Percentiles rank a stretch among this genome's conserved stretches.
phyloP scores from a whole-genome alignment of 371 early-diverging fungal species.

The Lichtheimia corymbifera region DNA sequence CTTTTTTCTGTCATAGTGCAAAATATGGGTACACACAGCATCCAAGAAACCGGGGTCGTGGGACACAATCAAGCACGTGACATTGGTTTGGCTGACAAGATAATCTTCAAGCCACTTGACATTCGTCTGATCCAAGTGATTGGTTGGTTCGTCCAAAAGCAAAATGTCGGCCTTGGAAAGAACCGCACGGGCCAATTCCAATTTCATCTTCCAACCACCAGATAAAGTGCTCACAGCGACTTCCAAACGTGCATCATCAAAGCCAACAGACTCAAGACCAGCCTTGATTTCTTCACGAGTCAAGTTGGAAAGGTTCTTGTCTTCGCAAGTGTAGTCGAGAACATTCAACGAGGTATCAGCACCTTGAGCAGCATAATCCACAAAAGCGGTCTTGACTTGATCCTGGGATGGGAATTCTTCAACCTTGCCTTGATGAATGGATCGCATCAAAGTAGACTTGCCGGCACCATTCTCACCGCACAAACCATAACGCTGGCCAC shows the following conservation, averaged over 20 bases:
- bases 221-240: conserved; percentile 68
- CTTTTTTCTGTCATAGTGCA: conserved; percentile 78
- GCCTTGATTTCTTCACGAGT: conserved; percentile 55
- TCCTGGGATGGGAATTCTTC: conserved; percentile 78
- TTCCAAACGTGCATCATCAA: conserved; percentile 59
- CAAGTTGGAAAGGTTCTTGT: conserved; percentile 46
- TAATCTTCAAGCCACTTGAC: conserved; percentile 95
- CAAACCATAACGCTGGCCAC: conserved; percentile 80
- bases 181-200: conserved; percentile 83
- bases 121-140: conserved; percentile 88
- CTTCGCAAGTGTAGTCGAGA: conserved; percentile 62
- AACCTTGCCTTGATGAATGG: conserved; percentile 72
- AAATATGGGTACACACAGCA: conserved; percentile 79
- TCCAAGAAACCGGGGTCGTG: conserved; percentile 98
- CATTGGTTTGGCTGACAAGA: conserved; percentile 90
- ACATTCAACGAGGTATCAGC: conserved; percentile 66
- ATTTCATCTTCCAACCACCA: conserved; percentile 92
- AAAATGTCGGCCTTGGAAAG: conserved; percentile 87
- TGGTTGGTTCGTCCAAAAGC: conserved; percentile 98
- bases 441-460: conserved; percentile 89
- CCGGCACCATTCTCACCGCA: conserved; percentile 92
- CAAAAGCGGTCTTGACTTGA: conserved; percentile 69
- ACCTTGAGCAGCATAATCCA: conserved; percentile 75
- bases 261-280: conserved; percentile 65
- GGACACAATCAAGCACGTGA: conserved; percentile 97